Percentiles rank a stretch among this genome's conserved stretches.
Evolutionary conservation across 2,329 filamentous ascomycete genomes (phyloP).

Genomic region (Trichoderma semiorbis): DNA sequence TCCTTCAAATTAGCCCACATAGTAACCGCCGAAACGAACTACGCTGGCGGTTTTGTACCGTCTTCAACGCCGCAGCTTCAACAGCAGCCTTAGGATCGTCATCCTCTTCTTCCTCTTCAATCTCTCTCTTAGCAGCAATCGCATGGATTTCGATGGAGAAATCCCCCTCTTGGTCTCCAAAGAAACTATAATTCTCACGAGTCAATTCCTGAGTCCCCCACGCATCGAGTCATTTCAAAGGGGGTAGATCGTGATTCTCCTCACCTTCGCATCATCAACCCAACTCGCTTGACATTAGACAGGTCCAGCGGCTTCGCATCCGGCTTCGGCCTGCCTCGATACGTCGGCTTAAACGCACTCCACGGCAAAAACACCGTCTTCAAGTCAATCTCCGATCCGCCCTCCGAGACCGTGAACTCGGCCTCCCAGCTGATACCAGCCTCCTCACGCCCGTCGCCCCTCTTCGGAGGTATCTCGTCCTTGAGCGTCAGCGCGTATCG

Average conservation of each 20-base stretch:
- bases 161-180: conserved; percentile 67
- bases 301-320: conserved; percentile 59
- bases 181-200: conserved; percentile 56
- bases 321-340: conserved; percentile 62
- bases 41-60: background rate
- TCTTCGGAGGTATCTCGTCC: conserved; percentile 57
- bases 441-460: conserved; percentile 65
- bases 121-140: conserved; percentile 29
- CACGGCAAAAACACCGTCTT: conserved; percentile 57
- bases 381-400: conserved; percentile 14
- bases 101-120: conserved; percentile 25
- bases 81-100: conserved; percentile 17
- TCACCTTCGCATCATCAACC: conserved; percentile 79
- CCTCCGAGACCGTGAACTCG: conserved; percentile 50
- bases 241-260: conserved; percentile 16
- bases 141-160: conserved; percentile 44
- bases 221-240: background rate
- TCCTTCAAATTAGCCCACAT: conserved; percentile 27
- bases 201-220: background rate
- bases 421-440: conserved; percentile 72
- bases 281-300: conserved; percentile 60
- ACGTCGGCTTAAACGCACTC: conserved; percentile 66
- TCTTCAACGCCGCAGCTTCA: background rate
- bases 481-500: conserved; percentile 73
- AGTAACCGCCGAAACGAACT: conserved; percentile 28